Base-by-base conservation (phyloP, 768 basidiomycete genomes). In the Tulasnella calospora region DNA sequence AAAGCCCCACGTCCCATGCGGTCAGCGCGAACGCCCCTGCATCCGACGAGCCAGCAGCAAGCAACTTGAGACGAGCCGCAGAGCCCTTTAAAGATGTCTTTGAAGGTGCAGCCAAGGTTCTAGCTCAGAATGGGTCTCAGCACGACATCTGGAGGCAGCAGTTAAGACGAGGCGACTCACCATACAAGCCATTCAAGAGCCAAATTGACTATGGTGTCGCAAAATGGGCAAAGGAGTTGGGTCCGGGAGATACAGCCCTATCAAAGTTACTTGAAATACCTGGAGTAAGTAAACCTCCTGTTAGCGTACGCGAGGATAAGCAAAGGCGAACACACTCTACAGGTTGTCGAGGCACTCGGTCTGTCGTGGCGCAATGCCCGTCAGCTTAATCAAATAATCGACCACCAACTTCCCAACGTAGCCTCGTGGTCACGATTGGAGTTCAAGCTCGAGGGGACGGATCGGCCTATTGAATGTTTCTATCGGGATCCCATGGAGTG, bases 401-500 rank as follows among this genome's bases (percentile, higher is more conserved):
- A 55, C 51, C 51, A 55, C 51, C 51, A 55, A 55, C 51, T 55
- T 55, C 51, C 51, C 51, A 55, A 55, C 51, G n/a, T 55, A 19
- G 51, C 51, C 15, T 55, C 51, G n/a, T 55, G 51, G 51, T 55
- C 51, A 55, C 51, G 51, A 17, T n/a, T 55, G 51, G 51, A 55
- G 51, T 55, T 55, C 51, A 55, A 55, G 51, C 51, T 55, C 13
- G 51, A 55, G n/a, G 51, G 51, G 51, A 55, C 51, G 15, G 51
- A 55, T n/a, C 51, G n/a, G n/a, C 19, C n/a, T 19, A n/a, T 55
- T n/a, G 51, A 55, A 55, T 55, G 51, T 55, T 55, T 55, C n/a
- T 55, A 55, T 38, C 75, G 81, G 1, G 78, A 85, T 47, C 82
- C 83, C 0, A 76, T 84, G 2, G 83, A 83, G 3, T 82, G 82